A percentile compares a stretch with the other conserved stretches of the same genome.
Evolutionary conservation across 352 stramenopile species (phyloP).

Genomic region (Phytopythium vexans): DNA sequence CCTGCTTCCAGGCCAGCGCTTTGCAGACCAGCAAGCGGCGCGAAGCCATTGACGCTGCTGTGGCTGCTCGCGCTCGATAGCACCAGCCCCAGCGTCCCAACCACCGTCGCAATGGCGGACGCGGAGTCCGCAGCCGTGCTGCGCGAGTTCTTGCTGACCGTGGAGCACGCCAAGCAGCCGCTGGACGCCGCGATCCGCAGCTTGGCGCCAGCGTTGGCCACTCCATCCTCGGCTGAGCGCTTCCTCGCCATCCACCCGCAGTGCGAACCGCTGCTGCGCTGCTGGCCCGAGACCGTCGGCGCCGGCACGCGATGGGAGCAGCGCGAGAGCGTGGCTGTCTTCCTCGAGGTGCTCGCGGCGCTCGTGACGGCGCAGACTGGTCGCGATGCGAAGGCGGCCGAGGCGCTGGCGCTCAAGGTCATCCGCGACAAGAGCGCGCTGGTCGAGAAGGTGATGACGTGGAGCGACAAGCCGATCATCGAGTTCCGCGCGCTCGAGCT

Average conservation of each 20-base stretch:
- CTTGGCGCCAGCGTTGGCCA: conserved; percentile 29
- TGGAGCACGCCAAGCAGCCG: conserved; percentile 54
- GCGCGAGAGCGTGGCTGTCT: conserved; percentile 65
- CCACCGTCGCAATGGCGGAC: not conserved
- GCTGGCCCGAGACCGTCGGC: conserved; percentile 61
- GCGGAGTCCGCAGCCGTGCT: conserved; percentile 20
- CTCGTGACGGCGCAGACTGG: conserved; percentile 35
- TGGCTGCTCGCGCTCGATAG: too few species aligned
- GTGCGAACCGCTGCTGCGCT: conserved; percentile 49
- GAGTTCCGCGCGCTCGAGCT: conserved; percentile 71
- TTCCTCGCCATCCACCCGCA: conserved; percentile 59
- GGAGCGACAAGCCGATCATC: conserved; percentile 84
- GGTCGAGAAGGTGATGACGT: conserved; percentile 74
- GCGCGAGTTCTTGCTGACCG: conserved; percentile 65
- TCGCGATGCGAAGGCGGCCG: conserved; percentile 29
- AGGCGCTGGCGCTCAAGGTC: conserved; percentile 61
- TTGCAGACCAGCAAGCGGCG: conserved; percentile 3
- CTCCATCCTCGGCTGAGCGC: conserved; percentile 12
- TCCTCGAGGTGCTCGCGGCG: conserved; percentile 51
- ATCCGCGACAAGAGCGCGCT: conserved; percentile 62
- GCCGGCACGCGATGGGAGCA: conserved; percentile 51
- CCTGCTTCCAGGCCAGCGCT: not conserved
- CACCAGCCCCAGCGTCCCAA: too few species aligned
- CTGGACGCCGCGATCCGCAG: conserved; percentile 46
- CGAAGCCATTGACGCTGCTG: not conserved